Conservation (phyloP, 1,139 yeast species). For the Pichia sp. region DNA sequence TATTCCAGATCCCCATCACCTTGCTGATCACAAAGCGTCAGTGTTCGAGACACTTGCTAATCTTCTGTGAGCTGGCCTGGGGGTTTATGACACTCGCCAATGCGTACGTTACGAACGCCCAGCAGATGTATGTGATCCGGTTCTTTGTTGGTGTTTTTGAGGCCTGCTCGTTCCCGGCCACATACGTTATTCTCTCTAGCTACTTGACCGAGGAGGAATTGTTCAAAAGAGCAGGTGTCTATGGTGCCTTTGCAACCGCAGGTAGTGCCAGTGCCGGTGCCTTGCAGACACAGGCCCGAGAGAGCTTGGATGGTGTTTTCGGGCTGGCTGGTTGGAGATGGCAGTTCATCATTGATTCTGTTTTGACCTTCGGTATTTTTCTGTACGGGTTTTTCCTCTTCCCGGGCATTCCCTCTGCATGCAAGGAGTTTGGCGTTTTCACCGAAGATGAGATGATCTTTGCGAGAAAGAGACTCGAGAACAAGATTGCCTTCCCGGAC, state of each 20-base stretch:
- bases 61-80: conserved; percentile 36
- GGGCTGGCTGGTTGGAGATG: conserved; percentile 56
- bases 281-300: conserved; percentile 30
- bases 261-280: conserved; percentile 5
- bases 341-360: conserved; percentile 66
- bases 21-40: conserved; percentile 36
- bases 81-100: conserved; percentile 20
- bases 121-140: conserved; percentile 24
- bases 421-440: conserved; percentile 37
- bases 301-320: conserved; percentile 31
- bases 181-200: conserved; percentile 39
- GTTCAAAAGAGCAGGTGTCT: conserved; percentile 46
- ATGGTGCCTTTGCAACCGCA: conserved; percentile 37
- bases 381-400: conserved; percentile 55
- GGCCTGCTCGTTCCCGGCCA: conserved; percentile 23
- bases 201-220: conserved; percentile 46
- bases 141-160: conserved; percentile 27
- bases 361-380: conserved; percentile 60
- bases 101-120: conserved; percentile 24
- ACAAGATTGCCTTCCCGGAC: conserved; percentile 30
- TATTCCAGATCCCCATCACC: conserved; percentile 54
- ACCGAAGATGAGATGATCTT: conserved; percentile 63
- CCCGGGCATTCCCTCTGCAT: conserved; percentile 67
- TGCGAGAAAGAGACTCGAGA: conserved; percentile 53
- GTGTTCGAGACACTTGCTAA: conserved; percentile 48